These are phyloP conservation scores for Liriodendron chinense DNA, from an alignment of 164 flowering plant species.

Conservation along the genomic window DNA sequence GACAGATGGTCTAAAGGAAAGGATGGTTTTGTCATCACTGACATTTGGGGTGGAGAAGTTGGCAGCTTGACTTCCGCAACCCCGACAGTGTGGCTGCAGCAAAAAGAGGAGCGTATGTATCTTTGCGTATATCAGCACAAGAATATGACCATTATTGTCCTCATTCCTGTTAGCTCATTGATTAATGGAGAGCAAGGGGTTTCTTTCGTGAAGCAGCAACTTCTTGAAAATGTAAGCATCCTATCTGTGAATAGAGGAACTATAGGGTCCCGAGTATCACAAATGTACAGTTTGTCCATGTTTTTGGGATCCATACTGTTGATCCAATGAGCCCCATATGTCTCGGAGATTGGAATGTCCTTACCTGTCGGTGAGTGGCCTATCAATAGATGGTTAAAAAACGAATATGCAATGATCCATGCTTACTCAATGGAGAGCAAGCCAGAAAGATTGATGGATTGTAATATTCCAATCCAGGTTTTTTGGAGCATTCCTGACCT, in stretches of 20 bases:
- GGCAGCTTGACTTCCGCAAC: slow-evolving; percentile 37
- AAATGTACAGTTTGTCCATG: background rate
- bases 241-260: background rate
- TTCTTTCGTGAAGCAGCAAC: slow-evolving; percentile 66
- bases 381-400: background rate
- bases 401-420: background rate
- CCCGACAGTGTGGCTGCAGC: slow-evolving; percentile 75
- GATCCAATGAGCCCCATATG: background rate
- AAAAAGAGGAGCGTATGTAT: slow-evolving; percentile 78
- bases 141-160: slow-evolving; percentile 69
- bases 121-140: slow-evolving; percentile 75
- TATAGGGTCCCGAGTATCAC: background rate
- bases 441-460: no score
- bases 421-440: no score
- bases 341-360: background rate
- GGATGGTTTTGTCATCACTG: slow-evolving; percentile 85
- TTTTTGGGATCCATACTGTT: background rate
- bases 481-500: no score
- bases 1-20: slow-evolving; percentile 84
- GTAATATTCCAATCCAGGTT: no score
- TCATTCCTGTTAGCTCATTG: slow-evolving; percentile 68
- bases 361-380: background rate
- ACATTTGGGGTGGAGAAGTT: slow-evolving; percentile 64
- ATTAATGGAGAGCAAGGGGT: slow-evolving; percentile 73
- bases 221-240: slow-evolving; percentile 82